Conservation (phyloP, 306 rosid species). For the Spatholobus suberectus region DNA sequence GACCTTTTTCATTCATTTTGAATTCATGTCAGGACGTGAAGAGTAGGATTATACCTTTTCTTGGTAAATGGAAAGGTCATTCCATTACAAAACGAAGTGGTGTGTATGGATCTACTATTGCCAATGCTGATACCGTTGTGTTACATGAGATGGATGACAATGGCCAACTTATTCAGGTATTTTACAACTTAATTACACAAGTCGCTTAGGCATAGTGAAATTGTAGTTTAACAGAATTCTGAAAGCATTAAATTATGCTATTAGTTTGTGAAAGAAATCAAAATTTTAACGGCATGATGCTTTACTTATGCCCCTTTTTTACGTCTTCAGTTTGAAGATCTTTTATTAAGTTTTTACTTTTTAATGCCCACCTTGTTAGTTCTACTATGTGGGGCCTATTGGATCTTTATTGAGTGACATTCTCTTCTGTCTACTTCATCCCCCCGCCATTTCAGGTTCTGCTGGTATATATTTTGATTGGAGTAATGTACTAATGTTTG, state of each 20-base stretch:
- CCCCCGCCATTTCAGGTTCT: background rate
- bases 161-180: conserved; percentile 88
- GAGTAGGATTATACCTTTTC: conserved; percentile 74
- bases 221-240: conserved; percentile 7
- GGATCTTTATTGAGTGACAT: background rate
- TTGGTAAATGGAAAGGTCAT: conserved; percentile 92
- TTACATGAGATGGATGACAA: conserved; percentile 67
- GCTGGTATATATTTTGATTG: background rate
- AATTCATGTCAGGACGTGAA: conserved; percentile 41
- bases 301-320: background rate
- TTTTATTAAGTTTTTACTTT: background rate
- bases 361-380: background rate
- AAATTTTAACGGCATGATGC: background rate
- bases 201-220: background rate
- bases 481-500: background rate
- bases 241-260: conserved; percentile 7
- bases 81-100: conserved; percentile 93
- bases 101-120: conserved; percentile 87
- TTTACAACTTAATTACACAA: conserved; percentile 26
- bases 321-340: background rate
- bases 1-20: background rate
- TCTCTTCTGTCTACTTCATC: background rate
- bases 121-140: conserved; percentile 72
- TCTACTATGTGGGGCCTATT: background rate
- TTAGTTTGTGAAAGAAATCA: background rate